These are phyloP conservation scores for Botryobasidium botryosum DNA, from an alignment of 768 basidiomycete genomes.

Conservation along the genomic window DNA sequence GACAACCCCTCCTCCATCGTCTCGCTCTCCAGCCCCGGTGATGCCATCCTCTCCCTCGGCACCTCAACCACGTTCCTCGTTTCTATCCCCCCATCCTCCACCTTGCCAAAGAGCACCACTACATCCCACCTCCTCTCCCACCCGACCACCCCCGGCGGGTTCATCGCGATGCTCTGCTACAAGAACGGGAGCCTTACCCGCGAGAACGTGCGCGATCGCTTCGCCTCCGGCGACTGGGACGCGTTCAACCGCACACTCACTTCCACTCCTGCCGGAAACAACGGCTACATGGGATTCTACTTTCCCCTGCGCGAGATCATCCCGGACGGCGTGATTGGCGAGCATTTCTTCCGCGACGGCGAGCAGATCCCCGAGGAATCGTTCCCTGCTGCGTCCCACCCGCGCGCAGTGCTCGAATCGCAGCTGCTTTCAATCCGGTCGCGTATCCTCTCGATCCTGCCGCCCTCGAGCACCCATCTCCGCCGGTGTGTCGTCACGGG, in stretches of 20 bases:
- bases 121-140: conserved; percentile 61
- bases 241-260: conserved; percentile 52
- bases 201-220: conserved; percentile 53
- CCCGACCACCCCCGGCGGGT: conserved; percentile 37
- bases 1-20: conserved; percentile 81
- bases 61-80: conserved; percentile 80
- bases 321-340: conserved; percentile 57
- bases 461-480: conserved; percentile 32
- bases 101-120: conserved; percentile 48
- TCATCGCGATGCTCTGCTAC: conserved; percentile 86
- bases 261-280: conserved; percentile 35
- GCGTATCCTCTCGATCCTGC: conserved; percentile 51
- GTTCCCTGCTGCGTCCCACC: conserved; percentile 34
- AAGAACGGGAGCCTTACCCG: conserved; percentile 76
- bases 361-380: conserved; percentile 17
- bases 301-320: conserved; percentile 82
- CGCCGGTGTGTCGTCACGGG: conserved; percentile 61
- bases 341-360: conserved; percentile 38
- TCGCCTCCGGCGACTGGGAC: conserved; percentile 44
- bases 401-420: conserved; percentile 67
- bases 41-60: conserved; percentile 72
- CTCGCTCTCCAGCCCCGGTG: conserved; percentile 54
- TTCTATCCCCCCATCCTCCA: conserved; percentile 44
- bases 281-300: conserved; percentile 52
- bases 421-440: conserved; percentile 70